Evolutionary conservation across 768 basidiomycete species (phyloP).

Genomic region (Mycena metata): DNA sequence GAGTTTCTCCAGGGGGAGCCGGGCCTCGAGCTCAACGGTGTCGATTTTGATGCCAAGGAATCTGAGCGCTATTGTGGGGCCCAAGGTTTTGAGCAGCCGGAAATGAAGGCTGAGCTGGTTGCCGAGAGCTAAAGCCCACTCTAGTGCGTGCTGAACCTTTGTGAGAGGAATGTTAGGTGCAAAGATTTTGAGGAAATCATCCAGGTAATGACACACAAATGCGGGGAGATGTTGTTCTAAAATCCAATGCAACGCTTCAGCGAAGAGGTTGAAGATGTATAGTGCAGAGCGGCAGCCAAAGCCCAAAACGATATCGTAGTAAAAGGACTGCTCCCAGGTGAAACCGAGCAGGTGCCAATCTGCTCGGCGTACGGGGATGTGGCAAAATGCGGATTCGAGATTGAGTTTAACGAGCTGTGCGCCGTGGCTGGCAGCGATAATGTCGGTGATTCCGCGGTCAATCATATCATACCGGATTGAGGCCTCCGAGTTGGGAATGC

Average conservation of each 20-base stretch:
- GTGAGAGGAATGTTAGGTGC: background rate
- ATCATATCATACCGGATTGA: constrained; percentile 49
- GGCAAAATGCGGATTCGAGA: constrained; percentile 52
- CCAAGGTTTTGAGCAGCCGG: too few species aligned
- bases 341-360: constrained; percentile 53
- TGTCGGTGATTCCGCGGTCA: constrained; percentile 41
- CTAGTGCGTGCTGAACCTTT: constrained; percentile 36
- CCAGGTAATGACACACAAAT: constrained; percentile 49
- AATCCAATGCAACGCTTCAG: constrained; percentile 52
- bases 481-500: constrained; percentile 46
- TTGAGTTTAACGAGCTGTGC: constrained; percentile 41
- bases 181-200: constrained; percentile 52
- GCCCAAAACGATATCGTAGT: constrained; percentile 46
- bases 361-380: constrained; percentile 47
- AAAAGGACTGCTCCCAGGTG: constrained; percentile 46
- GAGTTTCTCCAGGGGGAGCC: constrained; percentile 50
- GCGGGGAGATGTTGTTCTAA: constrained; percentile 50
- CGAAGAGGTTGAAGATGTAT: constrained; percentile 50
- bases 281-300: constrained; percentile 47
- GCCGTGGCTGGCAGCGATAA: constrained; percentile 42
- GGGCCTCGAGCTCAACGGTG: constrained; percentile 56
- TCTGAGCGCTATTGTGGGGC: too few species aligned
- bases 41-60: too few species aligned
- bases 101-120: too few species aligned
- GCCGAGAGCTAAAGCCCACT: constrained; percentile 44